Evolutionary conservation across 148 eudicot genomes (phyloP).

Genomic region (Hydrangea macrophylla): DNA sequence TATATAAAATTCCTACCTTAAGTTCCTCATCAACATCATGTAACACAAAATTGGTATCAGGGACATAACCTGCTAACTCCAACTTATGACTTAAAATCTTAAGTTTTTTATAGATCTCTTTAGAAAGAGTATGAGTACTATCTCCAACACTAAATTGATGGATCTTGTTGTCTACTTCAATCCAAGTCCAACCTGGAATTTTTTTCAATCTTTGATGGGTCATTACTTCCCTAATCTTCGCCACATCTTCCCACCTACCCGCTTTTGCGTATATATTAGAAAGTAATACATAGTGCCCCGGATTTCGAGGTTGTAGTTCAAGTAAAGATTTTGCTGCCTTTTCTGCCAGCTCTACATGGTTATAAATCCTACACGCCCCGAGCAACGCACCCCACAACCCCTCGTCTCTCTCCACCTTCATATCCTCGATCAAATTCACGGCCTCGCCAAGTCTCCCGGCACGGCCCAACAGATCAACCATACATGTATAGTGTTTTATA

Average conservation of each 20-base stretch:
- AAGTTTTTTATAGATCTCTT: conserved; percentile 25
- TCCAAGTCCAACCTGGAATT: conserved; percentile 29
- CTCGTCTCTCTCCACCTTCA: conserved; percentile 15
- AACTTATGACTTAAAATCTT: conserved; percentile 15
- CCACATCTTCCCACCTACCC: conserved; percentile 25
- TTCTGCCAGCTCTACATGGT: conserved; percentile 20
- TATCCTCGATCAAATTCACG: conserved; percentile 15
- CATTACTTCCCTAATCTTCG: conserved; percentile 24
- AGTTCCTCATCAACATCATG: conserved; percentile 34
- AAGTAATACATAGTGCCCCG: conserved; percentile 31
- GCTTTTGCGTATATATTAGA: conserved; percentile 35
- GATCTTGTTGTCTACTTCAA: conserved; percentile 24
- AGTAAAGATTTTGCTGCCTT: conserved; percentile 28
- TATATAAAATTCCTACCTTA: conserved; percentile 16
- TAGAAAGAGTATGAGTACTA: conserved; percentile 15
- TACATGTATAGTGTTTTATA: conserved; percentile 27
- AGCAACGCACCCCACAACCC: conserved; percentile 28
- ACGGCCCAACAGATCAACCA: conserved; percentile 30
- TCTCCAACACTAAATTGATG: conserved; percentile 27
- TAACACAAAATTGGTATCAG: conserved; percentile 26
- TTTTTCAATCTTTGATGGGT: conserved; percentile 22
- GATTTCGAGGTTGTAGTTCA: conserved; percentile 22
- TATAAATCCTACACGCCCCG: conserved; percentile 25
- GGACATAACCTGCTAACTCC: conserved; percentile 29
- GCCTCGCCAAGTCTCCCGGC: conserved; percentile 26